Evolutionary conservation across 129 eudicot species (phyloP), one percentile per base, ranked within the genome.

Genomic region (Silybum marianum): DNA sequence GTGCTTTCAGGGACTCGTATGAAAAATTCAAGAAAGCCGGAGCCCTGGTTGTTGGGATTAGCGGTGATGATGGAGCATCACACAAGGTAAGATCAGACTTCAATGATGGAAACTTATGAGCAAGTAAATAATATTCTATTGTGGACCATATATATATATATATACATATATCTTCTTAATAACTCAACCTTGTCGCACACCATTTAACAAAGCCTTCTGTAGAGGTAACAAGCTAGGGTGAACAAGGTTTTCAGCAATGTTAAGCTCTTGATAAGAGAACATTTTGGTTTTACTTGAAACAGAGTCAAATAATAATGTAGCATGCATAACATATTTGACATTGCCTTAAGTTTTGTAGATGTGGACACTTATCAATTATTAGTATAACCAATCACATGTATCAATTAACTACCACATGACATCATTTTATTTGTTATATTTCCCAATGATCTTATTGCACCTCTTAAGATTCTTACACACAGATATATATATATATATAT

Each of bases 21-120:
- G 99, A 96, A 79, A 96, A 96, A 86, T 96, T 96, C 83, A 96
- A 96, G 93, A 96, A 96, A 85, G 99, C 99, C 22, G 99, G 99
- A 71, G 99, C 99, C 21, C 89, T 87, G 81, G 99, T 96, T 78
- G 89, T 96, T 40, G 99, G 99, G 40, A 96, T 96, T 70, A 96
- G 99, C 30, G 99, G 98, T 63, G 99, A 96, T 83, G 95, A 81
- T 87, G 19, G 89, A 18, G 80, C 83, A 69, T 96, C 99, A 38
- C 99, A 96, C 87, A 96, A 96, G 99, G 99, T 90, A 87, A 26
- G n/a, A 72, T 72, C 28, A 72, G 14, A 11, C n/a, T 36, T 6
- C 42, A 71, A 69, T 69, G 21, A 28, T 69, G 42, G 21, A 30
- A 5, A 22, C 6, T 54, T 54, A 54, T 54, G 63, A n/a, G n/a